Conservation (phyloP, 1,284 basidiomycete species). For the Tilletia indica region DNA sequence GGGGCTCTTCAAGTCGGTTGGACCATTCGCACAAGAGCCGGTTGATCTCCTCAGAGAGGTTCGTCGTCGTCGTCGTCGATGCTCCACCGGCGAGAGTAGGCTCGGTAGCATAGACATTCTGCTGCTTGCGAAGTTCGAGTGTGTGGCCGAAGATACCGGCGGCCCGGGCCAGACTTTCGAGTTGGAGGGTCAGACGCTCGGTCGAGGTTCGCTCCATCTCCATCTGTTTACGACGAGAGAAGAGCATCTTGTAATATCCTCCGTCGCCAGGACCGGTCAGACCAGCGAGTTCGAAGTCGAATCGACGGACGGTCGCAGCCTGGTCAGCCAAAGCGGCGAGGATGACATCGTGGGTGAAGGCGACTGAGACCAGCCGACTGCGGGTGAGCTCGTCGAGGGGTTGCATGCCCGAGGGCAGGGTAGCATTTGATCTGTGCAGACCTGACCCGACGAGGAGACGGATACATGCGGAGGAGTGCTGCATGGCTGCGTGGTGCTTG, state of each 20-base stretch:
- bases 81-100: background rate
- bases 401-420: background rate
- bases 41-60: constrained; percentile 13
- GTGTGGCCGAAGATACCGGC: constrained; percentile 12
- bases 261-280: background rate
- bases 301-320: background rate
- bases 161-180: background rate
- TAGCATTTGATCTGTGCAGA: background rate
- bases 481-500: constrained; percentile 1
- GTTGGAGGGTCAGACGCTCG: constrained; percentile 1
- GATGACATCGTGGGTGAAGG: constrained; percentile 12
- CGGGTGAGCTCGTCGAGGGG: background rate
- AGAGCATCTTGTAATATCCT: background rate
- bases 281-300: constrained; percentile 12
- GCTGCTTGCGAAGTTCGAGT: constrained; percentile 3
- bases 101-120: background rate
- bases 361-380: constrained; percentile 3
- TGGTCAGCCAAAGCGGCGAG: constrained; percentile 5
- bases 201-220: background rate
- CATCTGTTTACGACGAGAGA: background rate
- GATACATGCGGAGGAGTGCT: constrained; percentile 7
- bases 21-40: constrained; percentile 10
- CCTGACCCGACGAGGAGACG: background rate
- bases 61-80: background rate
- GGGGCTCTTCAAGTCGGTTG: background rate